A percentile compares a stretch with the other conserved stretches of the same genome.
phyloP scores from a whole-genome alignment of 2,329 filamentous ascomycete genomes.

The Lecanicillium sp. region DNA sequence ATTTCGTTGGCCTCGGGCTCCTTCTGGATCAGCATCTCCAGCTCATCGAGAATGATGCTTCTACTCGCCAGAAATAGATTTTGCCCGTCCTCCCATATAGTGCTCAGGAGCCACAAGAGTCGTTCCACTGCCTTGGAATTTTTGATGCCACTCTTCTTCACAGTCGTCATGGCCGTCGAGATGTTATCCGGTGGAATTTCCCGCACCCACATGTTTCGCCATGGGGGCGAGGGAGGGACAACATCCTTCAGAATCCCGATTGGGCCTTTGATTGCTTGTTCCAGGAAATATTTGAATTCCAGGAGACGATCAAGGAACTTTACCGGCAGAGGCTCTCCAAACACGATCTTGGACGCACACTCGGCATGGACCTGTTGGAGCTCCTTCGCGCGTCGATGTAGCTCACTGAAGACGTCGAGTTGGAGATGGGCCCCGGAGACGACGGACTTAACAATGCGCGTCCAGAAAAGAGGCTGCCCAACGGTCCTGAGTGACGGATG shows the following conservation, averaged over 20 bases:
- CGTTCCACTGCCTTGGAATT: constrained; percentile 19
- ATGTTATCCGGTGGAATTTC: constrained; percentile 19
- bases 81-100: constrained; percentile 31
- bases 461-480: constrained; percentile 29
- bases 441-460: constrained; percentile 29
- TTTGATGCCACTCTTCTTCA: constrained; percentile 16
- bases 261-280: constrained; percentile 26
- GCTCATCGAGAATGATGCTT: constrained; percentile 38
- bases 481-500: constrained; percentile 21
- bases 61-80: constrained; percentile 28
- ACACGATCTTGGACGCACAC: constrained; percentile 26
- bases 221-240: constrained; percentile 33
- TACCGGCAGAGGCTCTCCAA: constrained; percentile 24
- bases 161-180: constrained; percentile 20
- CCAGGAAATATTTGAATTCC: constrained; percentile 31
- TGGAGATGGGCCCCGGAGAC: constrained; percentile 28
- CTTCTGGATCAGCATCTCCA: constrained; percentile 37
- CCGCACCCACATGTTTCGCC: constrained; percentile 30
- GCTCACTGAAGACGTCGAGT: constrained; percentile 33
- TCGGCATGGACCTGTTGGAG: constrained; percentile 26
- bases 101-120: constrained; percentile 32
- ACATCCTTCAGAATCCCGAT: constrained; percentile 20
- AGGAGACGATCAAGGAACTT: constrained; percentile 33
- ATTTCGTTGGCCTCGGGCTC: constrained; percentile 31
- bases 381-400: constrained; percentile 27